Percentiles rank a stretch among this genome's conserved stretches.
These are phyloP conservation scores for Herpetomonas samuelpessoai DNA, from an alignment of 208 protist species.

Conservation along the genomic window DNA sequence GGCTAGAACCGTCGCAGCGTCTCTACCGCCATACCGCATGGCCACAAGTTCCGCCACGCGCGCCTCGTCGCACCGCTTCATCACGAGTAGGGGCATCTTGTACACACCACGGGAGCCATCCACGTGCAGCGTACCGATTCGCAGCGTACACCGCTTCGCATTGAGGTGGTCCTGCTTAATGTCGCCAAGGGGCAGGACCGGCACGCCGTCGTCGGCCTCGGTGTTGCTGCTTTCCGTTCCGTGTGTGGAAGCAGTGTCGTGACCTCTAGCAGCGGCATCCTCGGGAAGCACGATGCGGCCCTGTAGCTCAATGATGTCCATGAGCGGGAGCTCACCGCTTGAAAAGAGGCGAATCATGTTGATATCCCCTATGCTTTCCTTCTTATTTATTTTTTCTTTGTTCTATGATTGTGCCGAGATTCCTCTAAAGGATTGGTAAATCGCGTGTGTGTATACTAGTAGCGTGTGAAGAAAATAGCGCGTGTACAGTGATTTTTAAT, in stretches of 20 bases:
- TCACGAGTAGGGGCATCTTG: background rate
- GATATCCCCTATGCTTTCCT: background rate
- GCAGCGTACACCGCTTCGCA: slow-evolving; percentile 48
- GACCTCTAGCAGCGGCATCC: too few species aligned
- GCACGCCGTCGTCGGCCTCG: slow-evolving; percentile 6
- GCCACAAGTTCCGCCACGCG: background rate
- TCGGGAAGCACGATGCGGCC: slow-evolving; percentile 49
- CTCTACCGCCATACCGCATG: too few species aligned
- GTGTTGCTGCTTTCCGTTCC: slow-evolving; percentile 2
- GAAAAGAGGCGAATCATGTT: slow-evolving; percentile 63
- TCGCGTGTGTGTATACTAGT: too few species aligned
- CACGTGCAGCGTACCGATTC: slow-evolving; percentile 56
- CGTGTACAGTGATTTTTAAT: too few species aligned
- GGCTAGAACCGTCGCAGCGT: too few species aligned
- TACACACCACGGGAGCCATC: slow-evolving; percentile 27
- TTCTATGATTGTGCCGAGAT: too few species aligned
- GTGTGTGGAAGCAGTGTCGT: too few species aligned
- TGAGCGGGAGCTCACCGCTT: slow-evolving; percentile 29
- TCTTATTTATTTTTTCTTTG: too few species aligned
- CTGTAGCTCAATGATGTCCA: slow-evolving; percentile 75
- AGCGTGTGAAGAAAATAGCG: too few species aligned
- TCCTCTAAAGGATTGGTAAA: too few species aligned
- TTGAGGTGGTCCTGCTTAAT: slow-evolving; percentile 44
- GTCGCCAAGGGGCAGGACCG: slow-evolving; percentile 42
- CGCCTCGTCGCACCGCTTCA: background rate